Base-by-base conservation (phyloP, 139 green algal genomes). In the Picochlorum sp. region DNA sequence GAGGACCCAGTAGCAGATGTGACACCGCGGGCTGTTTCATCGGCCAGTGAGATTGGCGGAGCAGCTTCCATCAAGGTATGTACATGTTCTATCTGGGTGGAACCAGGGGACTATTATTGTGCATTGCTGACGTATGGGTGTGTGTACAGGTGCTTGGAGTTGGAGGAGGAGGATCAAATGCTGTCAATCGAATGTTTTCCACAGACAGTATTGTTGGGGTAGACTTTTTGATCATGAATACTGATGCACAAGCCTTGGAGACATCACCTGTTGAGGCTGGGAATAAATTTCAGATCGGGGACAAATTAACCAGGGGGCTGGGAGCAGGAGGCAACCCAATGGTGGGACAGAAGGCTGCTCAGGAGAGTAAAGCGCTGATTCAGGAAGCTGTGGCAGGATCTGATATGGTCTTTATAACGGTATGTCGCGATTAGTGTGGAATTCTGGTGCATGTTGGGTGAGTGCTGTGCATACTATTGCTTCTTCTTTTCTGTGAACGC, bases 331-430 rank as follows among this genome's bases (percentile, higher is more conserved):
- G 89, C 34, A 94, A 96, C 77, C 90, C 90, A 6, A 83, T 86
- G 14, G 85, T 96, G 37, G 67, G 67, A 62, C 71, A 93, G 85
- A 82, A 74, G 72, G 87, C 87, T 24, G 87, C 87, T 11, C 71
- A 82, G 56, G 88, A 95, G 69, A 89, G 78, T 70, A 79, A 71
- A 49, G 70, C 73, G 7, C 69, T 68, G 11, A 77, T 97, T n/a
- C 71, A 89, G 57, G 61, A 57, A 6, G 83, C 81, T 6, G 72
- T 97, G 13, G 15, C 50, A 9, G 87, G 86, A 2, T 77, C 91
- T 1, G 91, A 97, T 74, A 93, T 97, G 86, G 89, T 97, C 2
- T 96, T 96, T 72, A 85, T 97, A 18, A 97, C 90, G 51, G 87
- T 52, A 52, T 23, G 47, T 52, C 11, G 16, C 88, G 49, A 14